Base-by-base conservation (phyloP, 139 green algal species). In the Haematococcus sp. region DNA sequence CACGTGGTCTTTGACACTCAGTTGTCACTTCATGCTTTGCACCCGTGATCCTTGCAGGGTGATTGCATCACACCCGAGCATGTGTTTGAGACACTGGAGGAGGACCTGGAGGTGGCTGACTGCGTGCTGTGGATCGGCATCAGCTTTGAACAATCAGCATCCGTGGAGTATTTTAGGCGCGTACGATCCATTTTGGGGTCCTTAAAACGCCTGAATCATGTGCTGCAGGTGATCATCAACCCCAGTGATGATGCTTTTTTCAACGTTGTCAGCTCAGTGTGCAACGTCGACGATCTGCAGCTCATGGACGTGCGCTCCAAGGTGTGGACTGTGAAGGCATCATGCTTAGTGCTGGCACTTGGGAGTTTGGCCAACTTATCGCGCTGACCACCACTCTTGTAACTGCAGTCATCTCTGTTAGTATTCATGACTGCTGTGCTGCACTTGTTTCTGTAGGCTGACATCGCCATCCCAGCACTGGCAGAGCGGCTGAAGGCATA, bases 71-170 rank as follows among this genome's bases (percentile, higher is more conserved):
- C 92, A 2, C 89, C 89, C 0, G 91, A 95, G 67, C 86, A 92
- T 31, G 87, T 95, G 30, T 94, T 91, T 79, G 90, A 95, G n/a
- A 68, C 85, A 22, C 77, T 97, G 80, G 91, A 97, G 70, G 88
- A 91, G 35, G 92, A 96, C 67, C 76, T 94, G 25, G 79, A 88
- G 44, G 80, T 82, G 0, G 89, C 87, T 20, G 91, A 97, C 84
- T 49, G 91, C 64, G 86, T 97, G 54, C 75, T 96, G 33, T 98
- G 93, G 93, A 82, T 94, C 19, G 93, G 93, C 70, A 97, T 98
- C 82, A 94, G 87, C 71, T 98, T 98, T 82, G 85, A 97, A 81
- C 93, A 98, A 82, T 87, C 70, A 0, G 93, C 93, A 2, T 91
- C 83, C 30, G 91, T 91, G 0, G 76, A 89, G 52, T 98, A 98